These are phyloP conservation scores for Alternaria viburni DNA, from an alignment of 2,329 filamentous ascomycete species.

Conservation along the genomic window DNA sequence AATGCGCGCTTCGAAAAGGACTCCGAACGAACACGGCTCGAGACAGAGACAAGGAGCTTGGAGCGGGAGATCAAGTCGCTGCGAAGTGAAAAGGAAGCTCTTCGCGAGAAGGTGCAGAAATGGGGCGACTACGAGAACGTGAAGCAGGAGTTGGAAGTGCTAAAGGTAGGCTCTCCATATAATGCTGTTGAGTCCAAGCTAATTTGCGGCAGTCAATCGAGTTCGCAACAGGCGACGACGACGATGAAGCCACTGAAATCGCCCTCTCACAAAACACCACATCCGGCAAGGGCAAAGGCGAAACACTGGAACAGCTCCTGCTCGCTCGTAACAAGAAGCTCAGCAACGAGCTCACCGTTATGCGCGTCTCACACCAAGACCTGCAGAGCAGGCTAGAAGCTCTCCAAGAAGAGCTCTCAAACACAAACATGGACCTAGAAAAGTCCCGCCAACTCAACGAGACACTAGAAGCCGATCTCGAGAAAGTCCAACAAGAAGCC, in stretches of 20 bases:
- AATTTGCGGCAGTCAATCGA: slow-evolving; percentile 74
- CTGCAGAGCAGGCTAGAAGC: slow-evolving; percentile 79
- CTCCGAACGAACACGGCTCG: slow-evolving; percentile 75
- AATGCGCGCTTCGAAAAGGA: slow-evolving; percentile 84
- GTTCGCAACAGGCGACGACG: slow-evolving; percentile 84
- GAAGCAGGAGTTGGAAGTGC: slow-evolving; percentile 92
- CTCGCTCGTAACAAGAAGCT: slow-evolving; percentile 96
- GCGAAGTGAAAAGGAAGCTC: slow-evolving; percentile 78
- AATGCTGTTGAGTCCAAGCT: slow-evolving; percentile 1
- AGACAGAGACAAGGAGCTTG: slow-evolving; percentile 75
- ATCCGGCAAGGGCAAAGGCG: slow-evolving; percentile 67
- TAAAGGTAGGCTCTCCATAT: slow-evolving; percentile 64
- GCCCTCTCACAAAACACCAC: slow-evolving; percentile 56
- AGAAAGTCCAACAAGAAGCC: slow-evolving; percentile 83
- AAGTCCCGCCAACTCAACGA: slow-evolving; percentile 82
- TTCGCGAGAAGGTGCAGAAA: slow-evolving; percentile 82
- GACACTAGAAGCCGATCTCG: slow-evolving; percentile 89
- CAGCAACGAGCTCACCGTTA: slow-evolving; percentile 87
- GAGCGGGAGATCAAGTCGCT: slow-evolving; percentile 79
- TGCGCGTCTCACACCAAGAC: slow-evolving; percentile 93
- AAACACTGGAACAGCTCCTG: slow-evolving; percentile 88
- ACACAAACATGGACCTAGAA: slow-evolving; percentile 84
- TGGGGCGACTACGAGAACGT: slow-evolving; percentile 96
- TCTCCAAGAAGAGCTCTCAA: slow-evolving; percentile 82
- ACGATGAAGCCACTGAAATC: slow-evolving; percentile 53